Percentiles rank a stretch among this genome's conserved stretches.
Conservation (phyloP, 2,329 filamentous ascomycete species). For the Phialocephala subalpina region DNA sequence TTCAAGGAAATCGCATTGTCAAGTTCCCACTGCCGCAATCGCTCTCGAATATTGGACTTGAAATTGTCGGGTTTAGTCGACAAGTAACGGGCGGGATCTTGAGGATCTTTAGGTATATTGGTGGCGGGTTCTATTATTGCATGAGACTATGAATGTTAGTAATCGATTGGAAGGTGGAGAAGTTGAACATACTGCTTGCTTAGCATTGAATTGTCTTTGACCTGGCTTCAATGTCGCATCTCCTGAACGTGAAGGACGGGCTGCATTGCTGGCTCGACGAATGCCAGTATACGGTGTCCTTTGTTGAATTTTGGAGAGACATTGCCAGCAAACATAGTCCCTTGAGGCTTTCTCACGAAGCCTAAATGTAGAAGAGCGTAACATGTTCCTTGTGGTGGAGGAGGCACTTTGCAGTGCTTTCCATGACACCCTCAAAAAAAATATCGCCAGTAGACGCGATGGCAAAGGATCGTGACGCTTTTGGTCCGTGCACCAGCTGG, state of each 20-base stretch:
- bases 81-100: too few species aligned
- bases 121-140: conserved; percentile 9
- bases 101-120: conserved; percentile 8
- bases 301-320: conserved; percentile 29
- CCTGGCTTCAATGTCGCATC: not conserved
- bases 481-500: conserved; percentile 17
- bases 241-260: conserved; percentile 1
- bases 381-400: conserved; percentile 30
- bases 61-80: conserved; percentile 1
- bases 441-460: conserved; percentile 24
- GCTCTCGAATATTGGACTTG: conserved; percentile 43
- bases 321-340: conserved; percentile 39
- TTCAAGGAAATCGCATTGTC: conserved; percentile 41
- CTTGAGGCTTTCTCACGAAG: conserved; percentile 21
- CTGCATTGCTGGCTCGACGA: not conserved
- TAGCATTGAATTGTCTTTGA: conserved; percentile 16
- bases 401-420: not conserved
- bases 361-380: conserved; percentile 27
- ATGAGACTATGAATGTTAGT: conserved; percentile 12
- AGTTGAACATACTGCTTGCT: conserved; percentile 16
- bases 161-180: not conserved
- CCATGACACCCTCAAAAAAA: conserved; percentile 9
- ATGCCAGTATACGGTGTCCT: not conserved
- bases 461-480: not conserved
- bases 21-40: conserved; percentile 52